phyloP scores from a whole-genome alignment of 345 rosid genomes.

The Eucalyptus lansdowneana region DNA sequence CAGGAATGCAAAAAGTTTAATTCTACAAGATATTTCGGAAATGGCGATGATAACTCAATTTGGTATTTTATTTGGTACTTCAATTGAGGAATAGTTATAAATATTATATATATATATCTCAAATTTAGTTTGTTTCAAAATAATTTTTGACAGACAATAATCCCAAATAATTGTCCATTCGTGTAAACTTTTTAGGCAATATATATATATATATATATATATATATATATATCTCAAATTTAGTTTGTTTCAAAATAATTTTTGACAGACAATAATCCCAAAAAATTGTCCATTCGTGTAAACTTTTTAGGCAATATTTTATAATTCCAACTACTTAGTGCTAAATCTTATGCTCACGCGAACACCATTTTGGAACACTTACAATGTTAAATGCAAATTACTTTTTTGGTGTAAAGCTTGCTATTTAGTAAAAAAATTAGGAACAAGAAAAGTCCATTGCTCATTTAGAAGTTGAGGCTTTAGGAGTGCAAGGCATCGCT shows the following conservation, averaged over 20 bases:
- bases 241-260: background rate
- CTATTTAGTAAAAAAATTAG: background rate
- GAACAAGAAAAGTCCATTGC: background rate
- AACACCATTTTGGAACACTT: background rate
- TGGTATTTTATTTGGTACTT: too few relatives aligned
- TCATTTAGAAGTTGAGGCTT: background rate
- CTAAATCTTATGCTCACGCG: background rate
- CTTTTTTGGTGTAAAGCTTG: background rate
- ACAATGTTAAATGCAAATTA: background rate
- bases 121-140: too few relatives aligned
- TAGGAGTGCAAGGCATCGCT: background rate
- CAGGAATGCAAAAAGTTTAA: too few relatives aligned
- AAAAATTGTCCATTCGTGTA: background rate
- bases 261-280: background rate
- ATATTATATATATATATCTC: background rate
- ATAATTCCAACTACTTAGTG: background rate
- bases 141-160: too few relatives aligned
- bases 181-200: too few relatives aligned
- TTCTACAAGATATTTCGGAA: too few relatives aligned
- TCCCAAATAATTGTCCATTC: too few relatives aligned
- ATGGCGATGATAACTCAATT: too few relatives aligned
- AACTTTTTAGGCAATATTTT: background rate
- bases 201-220: too few relatives aligned
- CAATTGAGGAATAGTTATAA: too few relatives aligned
- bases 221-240: too few relatives aligned